Evolutionary conservation across 805 yeast genomes (phyloP), one percentile per base, ranked within the genome.

Genomic region (Suhomyces vadensis): DNA sequence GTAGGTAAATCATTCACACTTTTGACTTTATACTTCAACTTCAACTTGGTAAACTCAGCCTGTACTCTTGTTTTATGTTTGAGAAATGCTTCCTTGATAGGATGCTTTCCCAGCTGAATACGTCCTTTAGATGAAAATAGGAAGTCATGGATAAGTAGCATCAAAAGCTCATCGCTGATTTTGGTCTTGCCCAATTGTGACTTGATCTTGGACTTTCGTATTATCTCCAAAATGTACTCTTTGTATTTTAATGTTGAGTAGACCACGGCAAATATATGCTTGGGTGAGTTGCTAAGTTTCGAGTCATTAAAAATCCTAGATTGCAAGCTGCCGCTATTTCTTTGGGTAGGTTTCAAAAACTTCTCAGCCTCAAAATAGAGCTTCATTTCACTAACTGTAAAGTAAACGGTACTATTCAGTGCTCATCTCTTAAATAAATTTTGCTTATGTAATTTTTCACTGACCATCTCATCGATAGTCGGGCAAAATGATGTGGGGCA

Each of bases 61-160:
- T 81, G 82, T 39, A 92, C 69, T 53, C 98, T 71, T 0, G 95
- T 83, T 62, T 86, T 87, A 61, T 90, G 85, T 47, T 81, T 75
- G 44, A 94, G 67, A 4, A 94, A 73, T 9, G 87, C 85, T 39
- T 87, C 94, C 58, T 94, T 94, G 46, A 89, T 74, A 0, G 92
- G 87, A 49, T 85, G 89, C 56, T 90, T 91, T 5, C 95, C 95
- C 74, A 89, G 84, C 60, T 89, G 95, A 47, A 92, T 85, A 49
- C 97, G 69, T 8, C 95, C 94, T 21, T 81, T 74, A 50, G 81
- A 78, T 5, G 92, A 77, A 45, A 94, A 75, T 5, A 91, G 63
- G 42, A 89, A 69, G 65, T 92, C 99, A 57, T 92, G 95, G 1
- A 84, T 84, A 64, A 92, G 64, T 6, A 92, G 68, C 42, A 83